phyloP scores from a whole-genome alignment of 257 asterid genomes.

The Gardenia jasminoides region DNA sequence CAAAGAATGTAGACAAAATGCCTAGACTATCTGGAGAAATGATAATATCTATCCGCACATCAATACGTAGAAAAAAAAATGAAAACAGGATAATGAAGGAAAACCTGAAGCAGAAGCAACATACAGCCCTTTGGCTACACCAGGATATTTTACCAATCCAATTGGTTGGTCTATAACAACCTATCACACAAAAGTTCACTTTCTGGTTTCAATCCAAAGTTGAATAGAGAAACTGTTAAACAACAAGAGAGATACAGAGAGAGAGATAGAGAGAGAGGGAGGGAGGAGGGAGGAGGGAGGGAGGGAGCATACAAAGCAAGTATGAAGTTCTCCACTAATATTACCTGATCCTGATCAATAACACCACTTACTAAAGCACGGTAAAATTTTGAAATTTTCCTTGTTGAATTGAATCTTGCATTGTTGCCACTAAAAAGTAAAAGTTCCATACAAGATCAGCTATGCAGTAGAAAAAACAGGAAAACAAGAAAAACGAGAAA shows the following conservation, averaged over 20 bases:
- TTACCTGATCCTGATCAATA: slow-evolving; percentile 66
- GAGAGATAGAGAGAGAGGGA: no score
- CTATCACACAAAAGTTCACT: slow-evolving; percentile 39
- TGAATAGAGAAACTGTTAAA: background rate
- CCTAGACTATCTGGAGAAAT: background rate
- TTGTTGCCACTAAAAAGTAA: slow-evolving; percentile 39
- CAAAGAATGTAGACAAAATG: background rate
- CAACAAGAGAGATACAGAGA: background rate
- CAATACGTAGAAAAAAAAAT: background rate
- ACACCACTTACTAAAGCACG: slow-evolving; percentile 85
- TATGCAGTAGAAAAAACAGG: no score
- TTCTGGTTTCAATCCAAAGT: slow-evolving; percentile 1
- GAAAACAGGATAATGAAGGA: background rate
- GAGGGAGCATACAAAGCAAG: background rate
- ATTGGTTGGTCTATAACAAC: slow-evolving; percentile 79
- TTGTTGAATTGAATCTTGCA: slow-evolving; percentile 34
- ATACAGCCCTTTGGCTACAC: slow-evolving; percentile 91
- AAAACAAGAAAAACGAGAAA: background rate
- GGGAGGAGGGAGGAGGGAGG: no score
- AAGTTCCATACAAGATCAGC: background rate
- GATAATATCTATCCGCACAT: background rate
- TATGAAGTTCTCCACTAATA: slow-evolving; percentile 10
- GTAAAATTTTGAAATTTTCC: slow-evolving; percentile 75
- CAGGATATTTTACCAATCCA: slow-evolving; percentile 86
- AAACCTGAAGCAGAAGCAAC: slow-evolving; percentile 92